Evolutionary conservation across 176 grass and related monocot genomes (phyloP).

Genomic region (Oropetium thomaeum): DNA sequence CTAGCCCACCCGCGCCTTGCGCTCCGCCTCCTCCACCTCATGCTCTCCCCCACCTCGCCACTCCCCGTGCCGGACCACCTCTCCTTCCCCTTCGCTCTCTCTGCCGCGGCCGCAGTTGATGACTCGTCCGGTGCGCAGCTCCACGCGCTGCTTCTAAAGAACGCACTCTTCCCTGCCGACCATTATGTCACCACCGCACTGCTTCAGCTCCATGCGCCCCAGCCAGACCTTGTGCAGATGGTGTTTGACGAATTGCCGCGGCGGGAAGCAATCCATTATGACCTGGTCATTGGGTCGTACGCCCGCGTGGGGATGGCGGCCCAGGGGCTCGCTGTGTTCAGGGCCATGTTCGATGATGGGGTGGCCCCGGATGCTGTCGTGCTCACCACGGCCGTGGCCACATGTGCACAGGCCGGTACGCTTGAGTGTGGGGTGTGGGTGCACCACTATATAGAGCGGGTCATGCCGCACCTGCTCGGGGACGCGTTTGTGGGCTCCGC

Average conservation of each 20-base stretch:
- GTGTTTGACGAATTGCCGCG: constrained; percentile 64
- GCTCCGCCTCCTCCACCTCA: constrained; percentile 47
- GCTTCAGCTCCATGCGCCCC: constrained; percentile 48
- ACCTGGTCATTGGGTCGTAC: constrained; percentile 66
- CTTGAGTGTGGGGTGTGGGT: constrained; percentile 58
- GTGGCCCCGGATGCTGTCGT: constrained; percentile 59
- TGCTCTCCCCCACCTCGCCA: constrained; percentile 45
- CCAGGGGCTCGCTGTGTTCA: constrained; percentile 53
- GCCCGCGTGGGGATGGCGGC: constrained; percentile 38
- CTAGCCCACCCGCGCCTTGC: constrained; percentile 45
- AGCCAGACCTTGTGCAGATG: constrained; percentile 27
- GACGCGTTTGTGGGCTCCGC: constrained; percentile 74
- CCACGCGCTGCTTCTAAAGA: constrained; percentile 56
- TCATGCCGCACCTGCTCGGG: constrained; percentile 17
- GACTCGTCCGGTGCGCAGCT: constrained; percentile 45
- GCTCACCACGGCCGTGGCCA: constrained; percentile 59
- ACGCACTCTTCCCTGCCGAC: constrained; percentile 60
- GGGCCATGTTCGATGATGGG: constrained; percentile 43
- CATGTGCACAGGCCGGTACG: constrained; percentile 66
- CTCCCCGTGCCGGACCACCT: constrained; percentile 69
- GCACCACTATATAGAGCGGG: constrained; percentile 50
- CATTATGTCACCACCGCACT: constrained; percentile 79
- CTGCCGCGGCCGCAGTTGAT: constrained; percentile 35
- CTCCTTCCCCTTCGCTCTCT: constrained; percentile 82
- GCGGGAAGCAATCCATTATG: constrained; percentile 72